Evolutionary conservation across 176 grass and related monocot species (phyloP).

Genomic region (Hordeum marinum): DNA sequence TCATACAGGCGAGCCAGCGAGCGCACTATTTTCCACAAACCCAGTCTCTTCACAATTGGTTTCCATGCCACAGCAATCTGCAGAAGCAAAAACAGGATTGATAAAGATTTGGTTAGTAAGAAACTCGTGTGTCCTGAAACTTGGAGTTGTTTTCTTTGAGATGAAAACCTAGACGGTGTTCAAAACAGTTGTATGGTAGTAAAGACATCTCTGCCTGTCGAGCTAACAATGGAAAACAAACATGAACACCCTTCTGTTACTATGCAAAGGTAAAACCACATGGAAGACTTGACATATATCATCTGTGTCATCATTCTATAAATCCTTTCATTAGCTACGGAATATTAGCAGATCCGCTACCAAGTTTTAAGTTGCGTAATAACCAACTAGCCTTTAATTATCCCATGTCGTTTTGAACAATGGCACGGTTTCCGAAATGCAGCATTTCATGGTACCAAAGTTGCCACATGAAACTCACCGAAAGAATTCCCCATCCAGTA

Average conservation of each 20-base stretch:
- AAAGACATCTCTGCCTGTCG: neutral
- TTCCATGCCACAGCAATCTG: constrained; percentile 84
- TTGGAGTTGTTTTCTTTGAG: neutral
- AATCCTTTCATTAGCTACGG: constrained; percentile 1
- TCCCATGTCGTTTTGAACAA: neutral
- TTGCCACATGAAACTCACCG: constrained; percentile 41
- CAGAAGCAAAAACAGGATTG: neutral
- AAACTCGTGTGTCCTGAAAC: neutral
- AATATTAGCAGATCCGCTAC: neutral
- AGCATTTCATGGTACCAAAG: neutral
- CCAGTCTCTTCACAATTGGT: constrained; percentile 50
- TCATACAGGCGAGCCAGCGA: constrained; percentile 69
- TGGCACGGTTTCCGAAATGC: neutral
- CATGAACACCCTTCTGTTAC: neutral
- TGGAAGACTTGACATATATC: neutral
- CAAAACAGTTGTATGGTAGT: neutral
- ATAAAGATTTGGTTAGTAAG: neutral
- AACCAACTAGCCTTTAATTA: neutral
- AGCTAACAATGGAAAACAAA: neutral
- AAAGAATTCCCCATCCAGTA: constrained; percentile 82
- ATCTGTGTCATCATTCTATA: neutral
- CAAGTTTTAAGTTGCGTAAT: neutral
- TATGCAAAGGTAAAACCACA: neutral
- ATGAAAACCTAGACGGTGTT: neutral
- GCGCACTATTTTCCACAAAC: constrained; percentile 61